Evolutionary conservation across 768 basidiomycete genomes (phyloP).

Genomic region (Agrocybe praecox): DNA sequence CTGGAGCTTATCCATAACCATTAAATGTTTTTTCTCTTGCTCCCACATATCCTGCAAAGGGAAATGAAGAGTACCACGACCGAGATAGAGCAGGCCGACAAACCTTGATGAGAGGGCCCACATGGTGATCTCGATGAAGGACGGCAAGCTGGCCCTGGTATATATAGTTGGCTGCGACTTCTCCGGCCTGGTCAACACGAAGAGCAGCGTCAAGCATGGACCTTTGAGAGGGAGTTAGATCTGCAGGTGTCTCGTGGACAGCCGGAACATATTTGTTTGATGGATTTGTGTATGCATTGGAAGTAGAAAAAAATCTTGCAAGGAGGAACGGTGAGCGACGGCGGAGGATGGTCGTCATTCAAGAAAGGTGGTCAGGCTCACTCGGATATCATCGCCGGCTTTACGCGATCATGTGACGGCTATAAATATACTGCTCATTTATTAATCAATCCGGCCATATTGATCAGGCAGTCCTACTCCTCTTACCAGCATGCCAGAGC

Average conservation of each 20-base stretch:
- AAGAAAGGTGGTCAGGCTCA: neutral
- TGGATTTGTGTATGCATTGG: conserved; percentile 50
- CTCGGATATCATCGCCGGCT: neutral
- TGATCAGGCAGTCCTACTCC: neutral
- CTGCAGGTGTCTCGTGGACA: conserved; percentile 54
- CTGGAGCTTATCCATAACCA: conserved; percentile 84
- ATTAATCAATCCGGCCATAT: neutral
- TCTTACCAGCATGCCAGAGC: conserved; percentile 3
- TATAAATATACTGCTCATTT: neutral
- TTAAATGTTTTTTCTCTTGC: conserved; percentile 90
- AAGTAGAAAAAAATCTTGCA: conserved; percentile 26
- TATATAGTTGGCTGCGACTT: conserved; percentile 95
- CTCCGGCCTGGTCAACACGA: conserved; percentile 94
- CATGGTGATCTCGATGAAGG: conserved; percentile 56
- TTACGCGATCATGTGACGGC: conserved; percentile 12
- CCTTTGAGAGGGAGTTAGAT: conserved; percentile 52
- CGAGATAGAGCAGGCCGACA: conserved; percentile 46
- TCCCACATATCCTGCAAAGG: conserved; percentile 89
- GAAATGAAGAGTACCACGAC: neutral
- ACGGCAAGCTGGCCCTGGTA: conserved; percentile 87
- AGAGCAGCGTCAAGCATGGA: conserved; percentile 64
- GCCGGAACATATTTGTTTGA: conserved; percentile 36
- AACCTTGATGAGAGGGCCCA: conserved; percentile 61
- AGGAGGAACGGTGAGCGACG: conserved; percentile 1
- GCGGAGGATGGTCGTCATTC: neutral